A percentile compares a stretch with the other conserved stretches of the same genome.
Conservation (phyloP, 176 grass and related monocot genomes). For the Chloris gayana region DNA sequence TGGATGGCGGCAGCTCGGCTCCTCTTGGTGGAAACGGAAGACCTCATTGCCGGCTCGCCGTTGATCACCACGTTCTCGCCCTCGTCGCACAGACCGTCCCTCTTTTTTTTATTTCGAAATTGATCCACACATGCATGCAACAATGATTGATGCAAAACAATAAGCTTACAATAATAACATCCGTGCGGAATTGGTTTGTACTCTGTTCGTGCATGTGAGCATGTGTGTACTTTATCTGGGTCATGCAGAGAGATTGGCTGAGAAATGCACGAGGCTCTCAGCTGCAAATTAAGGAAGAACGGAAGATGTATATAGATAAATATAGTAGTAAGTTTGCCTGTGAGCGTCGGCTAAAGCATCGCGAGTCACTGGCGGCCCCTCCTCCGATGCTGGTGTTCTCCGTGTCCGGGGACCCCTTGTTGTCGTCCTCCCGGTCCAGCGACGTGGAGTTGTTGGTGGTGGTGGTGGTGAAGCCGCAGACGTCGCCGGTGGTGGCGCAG, state of each 20-base stretch:
- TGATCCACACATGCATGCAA: background rate
- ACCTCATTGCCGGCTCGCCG: conserved; percentile 36
- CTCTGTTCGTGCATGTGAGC: conserved; percentile 10
- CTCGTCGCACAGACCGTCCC: conserved; percentile 59
- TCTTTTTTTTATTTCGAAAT: conserved; percentile 37
- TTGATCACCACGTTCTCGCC: conserved; percentile 48
- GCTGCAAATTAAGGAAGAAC: no score
- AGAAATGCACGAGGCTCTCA: background rate
- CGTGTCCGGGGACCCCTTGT: conserved; percentile 65
- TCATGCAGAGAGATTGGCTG: background rate
- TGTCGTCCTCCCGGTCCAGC: conserved; percentile 33
- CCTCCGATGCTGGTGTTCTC: conserved; percentile 71
- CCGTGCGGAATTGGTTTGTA: background rate
- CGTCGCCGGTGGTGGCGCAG: conserved; percentile 48
- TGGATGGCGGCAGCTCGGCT: conserved; percentile 74
- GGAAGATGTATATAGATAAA: no score
- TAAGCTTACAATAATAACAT: background rate
- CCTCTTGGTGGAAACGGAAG: conserved; percentile 68
- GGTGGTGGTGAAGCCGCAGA: conserved; percentile 53
- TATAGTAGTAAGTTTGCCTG: conserved; percentile 42
- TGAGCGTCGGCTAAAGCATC: conserved; percentile 62
- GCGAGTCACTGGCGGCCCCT: conserved; percentile 58
- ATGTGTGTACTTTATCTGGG: background rate
- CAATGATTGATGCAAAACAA: background rate
- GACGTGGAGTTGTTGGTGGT: conserved; percentile 73